Evolutionary conservation across 805 yeast species (phyloP), one percentile per base, ranked within the genome.

Genomic region (Candida nonsorbophila): DNA sequence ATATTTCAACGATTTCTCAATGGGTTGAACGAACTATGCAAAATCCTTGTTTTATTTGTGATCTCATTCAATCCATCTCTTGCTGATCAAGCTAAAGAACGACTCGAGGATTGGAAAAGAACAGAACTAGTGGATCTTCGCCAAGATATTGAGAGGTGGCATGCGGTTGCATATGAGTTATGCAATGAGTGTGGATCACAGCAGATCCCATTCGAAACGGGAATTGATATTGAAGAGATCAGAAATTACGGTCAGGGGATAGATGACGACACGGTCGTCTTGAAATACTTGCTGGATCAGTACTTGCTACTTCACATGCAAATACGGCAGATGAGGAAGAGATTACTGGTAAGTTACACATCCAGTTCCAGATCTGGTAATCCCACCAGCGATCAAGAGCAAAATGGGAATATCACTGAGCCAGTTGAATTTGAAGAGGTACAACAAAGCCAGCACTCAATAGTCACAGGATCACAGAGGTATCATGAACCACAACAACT

Each of bases 1-100:
- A n/a, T n/a, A n/a, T n/a, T n/a, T n/a, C 57, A 53, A 27, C 51
- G 52, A 29, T 56, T 52, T 5, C 37, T 42, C 29, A 42, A 49
- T 11, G 25, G 37, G 18, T 30, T 38, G 29, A 37, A 40, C 28
- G 28, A 41, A 11, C 37, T 28, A 22, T 6, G 16, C 4, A 16
- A 34, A 19, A 14, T 7, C n/a, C 4, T 26, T 0, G 17, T 45
- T 4, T 30, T 55, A 21, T 29, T 29, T 6, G 6, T 41, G 1
- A 27, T 51, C 14, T 37, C 49, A 6, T 12, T 45, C 5, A 14
- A 43, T 9, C 53, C 51, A 6, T 38, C 46, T 0, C 32, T 40
- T 6, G 36, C 41, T 13, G 16, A 25, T 4, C 20, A 24, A 13
- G 31, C 51, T 5, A 19, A 32, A 14, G 33, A 23, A 7, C 38